Evolutionary conservation across 1,284 basidiomycete genomes (phyloP).

Genomic region (Ustilago trichophora): DNA sequence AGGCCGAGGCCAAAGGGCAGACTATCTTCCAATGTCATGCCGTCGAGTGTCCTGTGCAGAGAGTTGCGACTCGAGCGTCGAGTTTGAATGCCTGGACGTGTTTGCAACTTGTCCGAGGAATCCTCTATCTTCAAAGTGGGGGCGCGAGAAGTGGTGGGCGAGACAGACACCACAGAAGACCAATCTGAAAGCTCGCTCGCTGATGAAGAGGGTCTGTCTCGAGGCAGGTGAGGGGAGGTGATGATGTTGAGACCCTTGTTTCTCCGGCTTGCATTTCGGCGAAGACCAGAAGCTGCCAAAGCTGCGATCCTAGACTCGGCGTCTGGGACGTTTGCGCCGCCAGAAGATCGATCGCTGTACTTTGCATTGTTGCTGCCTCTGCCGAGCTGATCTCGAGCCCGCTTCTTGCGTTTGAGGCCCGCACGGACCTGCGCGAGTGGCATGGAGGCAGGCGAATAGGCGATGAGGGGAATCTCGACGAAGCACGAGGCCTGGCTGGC

Average conservation of each 20-base stretch:
- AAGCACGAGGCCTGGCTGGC: constrained; percentile 12
- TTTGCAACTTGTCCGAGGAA: not conserved
- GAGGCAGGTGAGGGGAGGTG: constrained; percentile 27
- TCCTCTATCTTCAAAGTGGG: constrained; percentile 9
- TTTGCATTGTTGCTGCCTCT: not conserved
- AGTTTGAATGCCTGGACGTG: constrained; percentile 22
- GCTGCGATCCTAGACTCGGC: too few species aligned
- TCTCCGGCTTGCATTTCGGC: constrained; percentile 1
- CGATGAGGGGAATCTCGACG: constrained; percentile 23
- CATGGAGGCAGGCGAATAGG: constrained; percentile 14
- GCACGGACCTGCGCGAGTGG: constrained; percentile 18
- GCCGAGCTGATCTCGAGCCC: constrained; percentile 16
- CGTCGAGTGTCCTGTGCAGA: constrained; percentile 26
- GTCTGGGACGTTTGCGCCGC: not conserved
- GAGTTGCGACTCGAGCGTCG: constrained; percentile 37
- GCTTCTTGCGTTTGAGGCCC: constrained; percentile 46
- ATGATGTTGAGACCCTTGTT: constrained; percentile 19
- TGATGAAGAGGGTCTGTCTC: constrained; percentile 31
- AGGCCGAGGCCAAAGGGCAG: constrained; percentile 5
- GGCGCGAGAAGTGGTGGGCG: constrained; percentile 30
- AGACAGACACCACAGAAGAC: constrained; percentile 34
- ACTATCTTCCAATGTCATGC: constrained; percentile 41
- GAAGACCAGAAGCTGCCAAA: not conserved
- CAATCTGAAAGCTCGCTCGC: constrained; percentile 47
- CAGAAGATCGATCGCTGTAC: not conserved